Conservation (phyloP, 352 stramenopile species). For the Globisporangium acanthophoron region DNA sequence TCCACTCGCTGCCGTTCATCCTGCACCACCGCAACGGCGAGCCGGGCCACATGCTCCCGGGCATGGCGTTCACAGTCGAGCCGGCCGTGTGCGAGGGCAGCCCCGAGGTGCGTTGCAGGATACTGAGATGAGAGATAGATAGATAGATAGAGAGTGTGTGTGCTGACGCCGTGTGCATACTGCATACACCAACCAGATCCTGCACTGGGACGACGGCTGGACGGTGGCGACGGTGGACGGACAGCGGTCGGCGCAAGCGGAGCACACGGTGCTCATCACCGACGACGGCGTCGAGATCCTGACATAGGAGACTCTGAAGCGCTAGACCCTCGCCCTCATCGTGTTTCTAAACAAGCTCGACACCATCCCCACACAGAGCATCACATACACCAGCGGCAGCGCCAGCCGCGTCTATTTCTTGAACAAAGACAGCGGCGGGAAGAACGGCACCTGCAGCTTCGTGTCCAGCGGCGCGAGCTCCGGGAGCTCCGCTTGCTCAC, state of each 20-base stretch:
- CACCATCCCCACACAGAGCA: too few species aligned
- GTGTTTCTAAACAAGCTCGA: background rate
- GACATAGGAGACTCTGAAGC: slow-evolving; percentile 48
- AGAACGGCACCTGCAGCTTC: slow-evolving; percentile 78
- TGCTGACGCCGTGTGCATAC: background rate
- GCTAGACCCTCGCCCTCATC: background rate
- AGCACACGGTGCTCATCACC: slow-evolving; percentile 97
- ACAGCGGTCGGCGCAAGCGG: slow-evolving; percentile 92
- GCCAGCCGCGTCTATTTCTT: slow-evolving; percentile 7
- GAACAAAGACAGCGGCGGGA: slow-evolving; percentile 26
- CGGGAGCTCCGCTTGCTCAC: slow-evolving; percentile 18
- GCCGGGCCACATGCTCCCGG: slow-evolving; percentile 77
- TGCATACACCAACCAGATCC: slow-evolving; percentile 34
- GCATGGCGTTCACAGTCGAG: slow-evolving; percentile 99
- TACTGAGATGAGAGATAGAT: too few species aligned
- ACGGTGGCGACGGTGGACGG: slow-evolving; percentile 95
- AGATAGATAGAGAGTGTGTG: background rate
- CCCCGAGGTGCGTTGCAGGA: slow-evolving; percentile 44
- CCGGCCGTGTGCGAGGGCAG: slow-evolving; percentile 93
- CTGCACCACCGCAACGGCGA: slow-evolving; percentile 85
- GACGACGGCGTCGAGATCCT: slow-evolving; percentile 93
- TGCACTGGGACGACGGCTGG: slow-evolving; percentile 95
- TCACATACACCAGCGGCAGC: background rate
- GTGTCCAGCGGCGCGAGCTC: slow-evolving; percentile 49
- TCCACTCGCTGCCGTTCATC: slow-evolving; percentile 96